These are phyloP conservation scores for Pythium plurisporium DNA, from an alignment of 352 stramenopile genomes.

Conservation along the genomic window DNA sequence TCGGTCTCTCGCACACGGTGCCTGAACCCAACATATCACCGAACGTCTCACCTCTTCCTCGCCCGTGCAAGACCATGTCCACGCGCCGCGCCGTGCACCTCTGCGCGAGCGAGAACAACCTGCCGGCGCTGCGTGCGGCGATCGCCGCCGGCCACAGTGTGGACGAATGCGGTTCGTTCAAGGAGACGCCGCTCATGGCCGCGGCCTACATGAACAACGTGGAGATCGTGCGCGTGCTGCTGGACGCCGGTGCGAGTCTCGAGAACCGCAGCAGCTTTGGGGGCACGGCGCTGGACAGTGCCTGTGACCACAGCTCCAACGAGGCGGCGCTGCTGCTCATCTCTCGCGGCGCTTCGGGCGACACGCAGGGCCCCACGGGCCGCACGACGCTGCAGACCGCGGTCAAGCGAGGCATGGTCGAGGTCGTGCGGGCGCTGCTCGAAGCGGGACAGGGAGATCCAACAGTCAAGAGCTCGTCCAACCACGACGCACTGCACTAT, in stretches of 20 bases:
- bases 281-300: background rate
- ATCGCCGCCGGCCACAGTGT: background rate
- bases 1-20: background rate
- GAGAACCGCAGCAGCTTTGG: background rate
- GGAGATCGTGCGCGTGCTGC: background rate
- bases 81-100: background rate
- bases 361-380: background rate
- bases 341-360: no score
- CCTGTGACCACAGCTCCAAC: background rate
- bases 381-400: constrained; percentile 42
- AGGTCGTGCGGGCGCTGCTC: constrained; percentile 28
- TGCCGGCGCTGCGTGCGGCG: background rate
- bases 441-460: constrained; percentile 24
- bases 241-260: background rate
- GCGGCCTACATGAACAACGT: background rate
- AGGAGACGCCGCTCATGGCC: background rate
- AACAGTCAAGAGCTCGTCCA: background rate
- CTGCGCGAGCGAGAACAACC: background rate
- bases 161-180: background rate
- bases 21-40: background rate
- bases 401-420: constrained; percentile 26
- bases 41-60: no score
- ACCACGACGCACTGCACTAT: background rate
- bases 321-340: background rate
- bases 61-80: no score